These are phyloP conservation scores for Coccomyxa sp. DNA, from an alignment of 139 green algal species.

Conservation along the genomic window DNA sequence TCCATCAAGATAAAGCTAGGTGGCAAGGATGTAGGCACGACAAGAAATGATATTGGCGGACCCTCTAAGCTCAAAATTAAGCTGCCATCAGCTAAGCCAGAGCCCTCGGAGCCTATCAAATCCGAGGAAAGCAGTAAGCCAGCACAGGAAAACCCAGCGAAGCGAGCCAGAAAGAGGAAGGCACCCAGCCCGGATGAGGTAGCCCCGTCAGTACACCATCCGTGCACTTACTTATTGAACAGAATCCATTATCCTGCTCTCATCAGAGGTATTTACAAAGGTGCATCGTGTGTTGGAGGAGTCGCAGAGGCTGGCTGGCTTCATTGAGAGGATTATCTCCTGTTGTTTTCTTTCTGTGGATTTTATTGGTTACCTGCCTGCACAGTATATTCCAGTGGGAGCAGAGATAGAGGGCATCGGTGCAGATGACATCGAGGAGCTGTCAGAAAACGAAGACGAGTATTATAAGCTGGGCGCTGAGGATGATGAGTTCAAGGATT, in stretches of 20 bases:
- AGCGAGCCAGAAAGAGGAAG: not conserved
- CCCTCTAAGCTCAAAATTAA: not conserved
- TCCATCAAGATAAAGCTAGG: not conserved
- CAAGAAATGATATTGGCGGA: not conserved
- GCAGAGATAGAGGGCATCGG: conserved; percentile 12
- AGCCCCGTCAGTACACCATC: not conserved
- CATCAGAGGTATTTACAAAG: not conserved
- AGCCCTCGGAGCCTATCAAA: not conserved
- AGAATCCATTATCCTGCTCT: not conserved
- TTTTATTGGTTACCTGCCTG: not conserved
- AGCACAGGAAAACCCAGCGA: not conserved
- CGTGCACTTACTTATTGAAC: no score
- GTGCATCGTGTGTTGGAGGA: not conserved
- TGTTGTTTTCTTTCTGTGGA: no score
- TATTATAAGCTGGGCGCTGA: conserved; percentile 28
- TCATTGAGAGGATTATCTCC: no score
- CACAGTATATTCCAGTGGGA: conserved; percentile 22
- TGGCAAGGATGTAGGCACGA: not conserved
- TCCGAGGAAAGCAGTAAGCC: not conserved
- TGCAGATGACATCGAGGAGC: conserved; percentile 38
- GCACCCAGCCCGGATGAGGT: not conserved
- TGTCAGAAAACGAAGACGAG: conserved; percentile 29
- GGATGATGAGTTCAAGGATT: conserved; percentile 59
- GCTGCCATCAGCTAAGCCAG: not conserved
- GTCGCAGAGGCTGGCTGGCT: not conserved